Evolutionary conservation across 805 yeast genomes (phyloP).

Genomic region (Kodamaea laetipori): DNA sequence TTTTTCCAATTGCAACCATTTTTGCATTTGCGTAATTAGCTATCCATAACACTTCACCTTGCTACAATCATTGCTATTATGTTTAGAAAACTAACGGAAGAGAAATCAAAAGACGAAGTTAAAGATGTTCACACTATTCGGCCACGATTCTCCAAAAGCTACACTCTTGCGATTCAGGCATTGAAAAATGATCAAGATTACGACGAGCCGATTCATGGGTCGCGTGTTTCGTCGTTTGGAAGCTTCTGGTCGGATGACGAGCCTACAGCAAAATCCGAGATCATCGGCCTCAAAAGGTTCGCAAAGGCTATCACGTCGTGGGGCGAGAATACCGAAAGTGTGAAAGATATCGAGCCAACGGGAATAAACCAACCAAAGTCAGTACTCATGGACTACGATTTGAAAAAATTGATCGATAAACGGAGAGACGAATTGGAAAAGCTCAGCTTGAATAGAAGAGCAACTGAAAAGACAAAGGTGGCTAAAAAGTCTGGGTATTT

Average conservation of each 20-base stretch:
- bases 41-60: too few relatives aligned
- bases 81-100: neutral
- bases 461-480: neutral
- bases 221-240: constrained; percentile 3
- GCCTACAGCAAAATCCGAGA: constrained; percentile 6
- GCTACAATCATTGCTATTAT: constrained; percentile 11
- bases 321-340: constrained; percentile 7
- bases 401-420: neutral
- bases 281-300: constrained; percentile 10
- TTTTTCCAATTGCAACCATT: too few relatives aligned
- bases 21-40: too few relatives aligned
- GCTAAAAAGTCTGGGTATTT: neutral
- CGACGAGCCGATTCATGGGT: neutral
- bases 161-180: neutral
- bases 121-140: neutral
- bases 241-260: constrained; percentile 9
- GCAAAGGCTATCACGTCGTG: constrained; percentile 9
- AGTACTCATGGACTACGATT: constrained; percentile 1
- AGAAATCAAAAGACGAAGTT: neutral
- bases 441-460: neutral
- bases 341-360: neutral
- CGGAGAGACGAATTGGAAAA: neutral
- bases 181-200: neutral
- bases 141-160: too few relatives aligned
- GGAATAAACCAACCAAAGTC: neutral